These are phyloP conservation scores for Digitaria exilis DNA, from an alignment of 202 grass and related monocot species.

Conservation along the genomic window DNA sequence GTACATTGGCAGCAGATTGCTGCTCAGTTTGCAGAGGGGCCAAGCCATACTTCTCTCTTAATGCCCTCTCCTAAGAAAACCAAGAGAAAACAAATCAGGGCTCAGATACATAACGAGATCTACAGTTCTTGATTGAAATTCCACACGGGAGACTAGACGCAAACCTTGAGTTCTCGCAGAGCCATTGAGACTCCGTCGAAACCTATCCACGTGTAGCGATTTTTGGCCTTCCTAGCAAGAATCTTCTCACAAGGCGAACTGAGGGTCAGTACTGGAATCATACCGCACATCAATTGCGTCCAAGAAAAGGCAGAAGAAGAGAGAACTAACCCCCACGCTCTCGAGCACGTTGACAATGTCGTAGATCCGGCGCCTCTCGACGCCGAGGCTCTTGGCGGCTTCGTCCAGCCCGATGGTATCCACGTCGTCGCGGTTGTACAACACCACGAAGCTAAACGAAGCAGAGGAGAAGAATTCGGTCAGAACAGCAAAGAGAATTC, in stretches of 20 bases:
- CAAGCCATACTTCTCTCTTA: conserved; percentile 46
- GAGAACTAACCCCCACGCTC: conserved; percentile 79
- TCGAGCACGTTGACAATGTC: conserved; percentile 98
- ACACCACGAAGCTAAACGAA: conserved; percentile 63
- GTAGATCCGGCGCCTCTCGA: conserved; percentile 95
- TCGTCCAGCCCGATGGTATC: conserved; percentile 79
- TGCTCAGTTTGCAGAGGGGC: conserved; percentile 37
- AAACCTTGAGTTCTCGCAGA: conserved; percentile 79
- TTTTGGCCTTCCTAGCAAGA: conserved; percentile 80
- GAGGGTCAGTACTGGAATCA: conserved; percentile 11
- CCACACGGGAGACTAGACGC: background rate
- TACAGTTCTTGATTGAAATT: conserved; percentile 6
- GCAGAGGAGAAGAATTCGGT: background rate
- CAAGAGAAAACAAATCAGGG: background rate
- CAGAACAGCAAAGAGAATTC: conserved; percentile 18
- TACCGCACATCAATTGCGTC: background rate
- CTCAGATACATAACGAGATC: background rate
- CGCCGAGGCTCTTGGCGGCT: conserved; percentile 64
- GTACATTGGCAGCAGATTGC: conserved; percentile 36
- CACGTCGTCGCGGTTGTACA: conserved; percentile 67
- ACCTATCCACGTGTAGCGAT: conserved; percentile 86
- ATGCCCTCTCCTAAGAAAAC: conserved; percentile 57
- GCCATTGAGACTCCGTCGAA: conserved; percentile 73
- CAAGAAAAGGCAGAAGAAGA: background rate
- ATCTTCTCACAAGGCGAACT: conserved; percentile 39